These are phyloP conservation scores for Chaetoscypha palmicola DNA, from an alignment of 2,329 filamentous ascomycete species.

Conservation along the genomic window DNA sequence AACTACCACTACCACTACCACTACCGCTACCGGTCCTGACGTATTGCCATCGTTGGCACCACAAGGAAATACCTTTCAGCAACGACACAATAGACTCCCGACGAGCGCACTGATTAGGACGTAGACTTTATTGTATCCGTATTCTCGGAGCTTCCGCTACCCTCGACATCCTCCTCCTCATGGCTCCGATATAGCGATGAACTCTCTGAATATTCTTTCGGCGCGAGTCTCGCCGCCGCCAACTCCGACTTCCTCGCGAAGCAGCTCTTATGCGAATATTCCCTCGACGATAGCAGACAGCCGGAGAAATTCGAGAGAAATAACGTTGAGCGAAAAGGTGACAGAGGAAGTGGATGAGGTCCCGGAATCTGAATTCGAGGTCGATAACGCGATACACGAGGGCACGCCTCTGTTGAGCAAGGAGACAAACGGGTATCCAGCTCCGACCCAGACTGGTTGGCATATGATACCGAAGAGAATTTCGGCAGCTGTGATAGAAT, in stretches of 20 bases:
- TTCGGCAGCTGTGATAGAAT: slow-evolving; percentile 63
- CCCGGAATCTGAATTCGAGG: slow-evolving; percentile 31
- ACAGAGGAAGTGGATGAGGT: slow-evolving; percentile 32
- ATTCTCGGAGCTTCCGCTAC: too few species aligned
- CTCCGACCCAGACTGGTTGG: slow-evolving; percentile 38
- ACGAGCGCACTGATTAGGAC: too few species aligned
- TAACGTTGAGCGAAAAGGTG: slow-evolving; percentile 36
- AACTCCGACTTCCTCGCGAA: slow-evolving; percentile 49
- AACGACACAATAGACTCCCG: too few species aligned
- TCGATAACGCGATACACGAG: slow-evolving; percentile 44
- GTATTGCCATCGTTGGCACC: too few species aligned
- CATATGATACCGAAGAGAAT: slow-evolving; percentile 60
- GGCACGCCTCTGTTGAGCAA: slow-evolving; percentile 57
- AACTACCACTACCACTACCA: too few species aligned
- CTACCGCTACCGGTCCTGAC: too few species aligned
- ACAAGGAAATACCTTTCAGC: too few species aligned
- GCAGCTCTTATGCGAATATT: slow-evolving; percentile 49
- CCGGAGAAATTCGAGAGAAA: slow-evolving; percentile 31
- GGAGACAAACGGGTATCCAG: slow-evolving; percentile 34
- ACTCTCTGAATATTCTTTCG: slow-evolving; percentile 92
- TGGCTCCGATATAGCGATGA: slow-evolving; percentile 69
- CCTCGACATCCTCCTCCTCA: slow-evolving; percentile 28
- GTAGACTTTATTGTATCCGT: too few species aligned
- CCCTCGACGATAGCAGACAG: slow-evolving; percentile 21
- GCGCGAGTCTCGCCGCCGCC: slow-evolving; percentile 65